phyloP scores from a whole-genome alignment of 805 yeast genomes.

The Pachysolen tannophilus region DNA sequence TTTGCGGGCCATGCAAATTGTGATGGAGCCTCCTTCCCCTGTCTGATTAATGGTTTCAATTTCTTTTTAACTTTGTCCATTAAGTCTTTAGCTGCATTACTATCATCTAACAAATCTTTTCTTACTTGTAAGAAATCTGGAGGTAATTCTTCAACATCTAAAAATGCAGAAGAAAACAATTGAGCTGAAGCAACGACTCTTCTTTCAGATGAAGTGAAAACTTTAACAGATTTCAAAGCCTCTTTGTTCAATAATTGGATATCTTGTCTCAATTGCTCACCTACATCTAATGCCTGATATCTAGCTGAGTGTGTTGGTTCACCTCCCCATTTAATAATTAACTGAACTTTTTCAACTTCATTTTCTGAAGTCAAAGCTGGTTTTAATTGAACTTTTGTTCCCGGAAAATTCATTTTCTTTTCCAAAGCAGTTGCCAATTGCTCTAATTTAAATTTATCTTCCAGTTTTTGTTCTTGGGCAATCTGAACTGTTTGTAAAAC shows the following conservation, averaged over 20 bases:
- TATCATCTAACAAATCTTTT: conserved; percentile 89
- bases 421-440: conserved; percentile 79
- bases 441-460: conserved; percentile 68
- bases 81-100: conserved; percentile 94
- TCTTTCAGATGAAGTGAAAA: conserved; percentile 89
- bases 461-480: conserved; percentile 74
- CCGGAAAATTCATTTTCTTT: conserved; percentile 85
- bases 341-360: conserved; percentile 89
- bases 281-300: conserved; percentile 90
- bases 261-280: conserved; percentile 93
- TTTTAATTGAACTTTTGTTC: conserved; percentile 92
- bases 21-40: conserved; percentile 94
- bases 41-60: conserved; percentile 85
- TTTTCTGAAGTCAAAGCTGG: conserved; percentile 65
- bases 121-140: conserved; percentile 75
- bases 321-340: conserved; percentile 98
- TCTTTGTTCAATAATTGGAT: conserved; percentile 77
- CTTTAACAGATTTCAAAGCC: conserved; percentile 76
- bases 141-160: conserved; percentile 63
- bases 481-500: conserved; percentile 78
- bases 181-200: conserved; percentile 92
- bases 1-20: conserved; percentile 99
- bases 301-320: conserved; percentile 98
- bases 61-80: conserved; percentile 98
- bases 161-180: conserved; percentile 66